phyloP scores from a whole-genome alignment of 805 yeast species.

The Kurtzmaniella fragi region DNA sequence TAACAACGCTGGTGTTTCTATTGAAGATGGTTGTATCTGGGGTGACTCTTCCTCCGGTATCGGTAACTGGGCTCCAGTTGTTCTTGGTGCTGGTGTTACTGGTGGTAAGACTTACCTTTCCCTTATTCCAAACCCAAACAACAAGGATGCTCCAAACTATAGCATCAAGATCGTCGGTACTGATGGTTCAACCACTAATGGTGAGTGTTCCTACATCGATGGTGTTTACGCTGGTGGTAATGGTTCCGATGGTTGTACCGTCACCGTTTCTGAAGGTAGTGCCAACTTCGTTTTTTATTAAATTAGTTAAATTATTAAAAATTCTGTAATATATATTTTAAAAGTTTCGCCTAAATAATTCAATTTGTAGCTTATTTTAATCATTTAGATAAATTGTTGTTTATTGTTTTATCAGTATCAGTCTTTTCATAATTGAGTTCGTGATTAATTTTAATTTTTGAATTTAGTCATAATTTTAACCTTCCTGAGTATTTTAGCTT shows the following conservation, averaged over 20 bases:
- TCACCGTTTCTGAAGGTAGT: slow-evolving; percentile 75
- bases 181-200: slow-evolving; percentile 47
- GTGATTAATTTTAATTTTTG: too few relatives aligned
- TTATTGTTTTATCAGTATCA: too few relatives aligned
- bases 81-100: slow-evolving; percentile 87
- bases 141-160: slow-evolving; percentile 53
- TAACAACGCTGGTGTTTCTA: slow-evolving; percentile 90
- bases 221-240: slow-evolving; percentile 63
- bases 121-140: slow-evolving; percentile 93
- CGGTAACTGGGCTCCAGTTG: slow-evolving; percentile 98
- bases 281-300: slow-evolving; percentile 72
- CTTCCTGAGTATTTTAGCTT: too few relatives aligned
- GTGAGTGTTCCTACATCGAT: slow-evolving; percentile 74
- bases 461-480: too few relatives aligned
- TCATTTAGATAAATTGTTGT: too few relatives aligned
- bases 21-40: slow-evolving; percentile 93
- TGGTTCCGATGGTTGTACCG: slow-evolving; percentile 86
- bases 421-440: too few relatives aligned
- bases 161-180: slow-evolving; percentile 66
- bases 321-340: too few relatives aligned
- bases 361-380: too few relatives aligned
- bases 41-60: slow-evolving; percentile 71
- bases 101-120: slow-evolving; percentile 71
- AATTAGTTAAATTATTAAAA: slow-evolving; percentile 1
- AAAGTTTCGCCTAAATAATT: too few relatives aligned